Conservation (phyloP, 768 basidiomycete genomes). For the Macrolepiota albuminosa region DNA sequence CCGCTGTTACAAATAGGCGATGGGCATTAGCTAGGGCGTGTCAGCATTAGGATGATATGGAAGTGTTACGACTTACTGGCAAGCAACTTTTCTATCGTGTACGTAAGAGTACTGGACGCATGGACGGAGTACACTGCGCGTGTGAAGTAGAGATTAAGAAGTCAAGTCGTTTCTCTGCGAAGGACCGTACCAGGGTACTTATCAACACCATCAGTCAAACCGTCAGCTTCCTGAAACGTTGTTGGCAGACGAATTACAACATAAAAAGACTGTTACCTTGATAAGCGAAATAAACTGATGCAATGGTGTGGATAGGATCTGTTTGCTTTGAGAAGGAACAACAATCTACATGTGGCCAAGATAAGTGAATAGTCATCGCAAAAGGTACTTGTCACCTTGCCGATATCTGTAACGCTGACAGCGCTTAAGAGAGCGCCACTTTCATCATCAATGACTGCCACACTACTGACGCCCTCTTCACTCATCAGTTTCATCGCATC, state of each 20-base stretch:
- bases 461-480: conserved; percentile 78
- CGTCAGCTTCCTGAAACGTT: conserved; percentile 53
- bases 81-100: conserved; percentile 75
- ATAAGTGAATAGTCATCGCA: background rate
- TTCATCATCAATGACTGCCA: conserved; percentile 71
- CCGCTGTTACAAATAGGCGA: conserved; percentile 72
- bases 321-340: conserved; percentile 76
- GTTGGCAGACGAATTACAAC: background rate
- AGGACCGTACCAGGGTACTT: conserved; percentile 62
- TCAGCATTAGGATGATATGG: conserved; percentile 2
- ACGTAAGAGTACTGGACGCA: conserved; percentile 57
- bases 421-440: conserved; percentile 62
- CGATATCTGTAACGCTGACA: conserved; percentile 80
- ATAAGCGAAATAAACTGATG: conserved; percentile 67
- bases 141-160: background rate
- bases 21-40: conserved; percentile 61
- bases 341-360: conserved; percentile 45
- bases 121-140: conserved; percentile 68
- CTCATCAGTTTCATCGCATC: conserved; percentile 87
- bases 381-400: conserved; percentile 43
- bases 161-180: background rate
- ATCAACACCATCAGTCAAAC: conserved; percentile 76
- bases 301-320: conserved; percentile 64
- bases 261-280: conserved; percentile 42
- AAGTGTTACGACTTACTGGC: conserved; percentile 53